Conservation (phyloP, 2,329 filamentous ascomycete species). For the Xylogone sp. region DNA sequence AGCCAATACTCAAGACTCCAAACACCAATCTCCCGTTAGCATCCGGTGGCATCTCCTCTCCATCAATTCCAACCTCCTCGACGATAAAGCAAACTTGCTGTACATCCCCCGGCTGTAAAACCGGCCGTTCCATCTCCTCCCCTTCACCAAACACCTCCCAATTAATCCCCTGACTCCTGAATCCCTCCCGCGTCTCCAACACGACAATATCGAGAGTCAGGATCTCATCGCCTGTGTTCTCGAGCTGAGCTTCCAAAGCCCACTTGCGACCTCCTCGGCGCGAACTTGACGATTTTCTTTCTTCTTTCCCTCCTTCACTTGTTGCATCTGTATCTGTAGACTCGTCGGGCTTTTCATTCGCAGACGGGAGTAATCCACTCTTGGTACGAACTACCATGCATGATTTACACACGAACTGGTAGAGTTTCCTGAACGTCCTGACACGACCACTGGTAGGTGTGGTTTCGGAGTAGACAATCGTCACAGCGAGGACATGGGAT, state of each 20-base stretch:
- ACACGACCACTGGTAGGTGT: constrained; percentile 66
- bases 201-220: constrained; percentile 71
- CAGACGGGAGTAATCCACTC: constrained; percentile 52
- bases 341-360: constrained; percentile 3
- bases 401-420: constrained; percentile 92
- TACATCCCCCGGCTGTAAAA: constrained; percentile 59
- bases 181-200: constrained; percentile 48
- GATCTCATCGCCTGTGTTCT: constrained; percentile 84
- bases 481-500: constrained; percentile 88
- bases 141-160: constrained; percentile 39
- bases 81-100: constrained; percentile 65
- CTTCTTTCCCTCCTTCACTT: too few relatives aligned
- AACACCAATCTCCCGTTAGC: constrained; percentile 62
- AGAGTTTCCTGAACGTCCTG: constrained; percentile 88
- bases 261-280: constrained; percentile 41
- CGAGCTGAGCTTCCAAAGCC: constrained; percentile 88
- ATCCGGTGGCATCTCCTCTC: constrained; percentile 31
- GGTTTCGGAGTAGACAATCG: constrained; percentile 90
- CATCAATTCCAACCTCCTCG: constrained; percentile 31
- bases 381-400: constrained; percentile 90
- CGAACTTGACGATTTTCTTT: neutral
- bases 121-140: constrained; percentile 47
- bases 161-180: constrained; percentile 53
- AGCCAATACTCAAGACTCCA: constrained; percentile 80
- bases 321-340: neutral